A percentile compares a stretch with the other conserved stretches of the same genome.
Conservation (phyloP, 148 eudicot genomes). For the Oxyria digyna region DNA sequence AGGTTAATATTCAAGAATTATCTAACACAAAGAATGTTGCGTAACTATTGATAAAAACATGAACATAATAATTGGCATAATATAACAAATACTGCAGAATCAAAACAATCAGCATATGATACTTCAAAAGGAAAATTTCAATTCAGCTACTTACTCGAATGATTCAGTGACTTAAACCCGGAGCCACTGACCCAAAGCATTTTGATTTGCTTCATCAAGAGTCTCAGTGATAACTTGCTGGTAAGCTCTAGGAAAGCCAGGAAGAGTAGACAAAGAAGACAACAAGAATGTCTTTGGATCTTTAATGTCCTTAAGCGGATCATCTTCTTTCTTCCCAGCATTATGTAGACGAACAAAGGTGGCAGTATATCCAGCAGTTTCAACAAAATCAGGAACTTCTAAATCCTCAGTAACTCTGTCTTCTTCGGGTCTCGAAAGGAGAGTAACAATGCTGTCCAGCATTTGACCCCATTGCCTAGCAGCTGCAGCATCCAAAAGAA, state of each 20-base stretch:
- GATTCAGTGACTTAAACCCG: conserved; percentile 26
- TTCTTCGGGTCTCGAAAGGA: conserved; percentile 75
- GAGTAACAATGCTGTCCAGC: conserved; percentile 85
- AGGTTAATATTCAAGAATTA: background rate
- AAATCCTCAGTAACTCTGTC: conserved; percentile 77
- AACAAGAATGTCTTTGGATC: conserved; percentile 76
- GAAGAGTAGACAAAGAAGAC: conserved; percentile 45
- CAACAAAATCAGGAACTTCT: conserved; percentile 84
- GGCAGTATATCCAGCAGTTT: conserved; percentile 64
- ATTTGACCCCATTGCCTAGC: conserved; percentile 65
- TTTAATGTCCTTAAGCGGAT: conserved; percentile 65
- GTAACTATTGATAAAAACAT: no score
- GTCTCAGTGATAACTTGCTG: conserved; percentile 48
- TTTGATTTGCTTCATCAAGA: conserved; percentile 69
- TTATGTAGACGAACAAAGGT: conserved; percentile 64
- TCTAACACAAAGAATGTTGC: background rate
- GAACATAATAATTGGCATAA: background rate
- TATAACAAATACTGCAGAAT: background rate
- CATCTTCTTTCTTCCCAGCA: conserved; percentile 80
- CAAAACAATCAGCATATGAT: background rate
- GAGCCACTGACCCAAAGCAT: conserved; percentile 66
- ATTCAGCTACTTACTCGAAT: conserved; percentile 24
- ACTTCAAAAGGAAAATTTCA: background rate
- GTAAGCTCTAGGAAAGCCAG: conserved; percentile 48
- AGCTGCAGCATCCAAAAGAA: conserved; percentile 43